These are phyloP conservation scores for Flaveria trinervia DNA, from an alignment of 129 eudicot genomes.

Conservation along the genomic window DNA sequence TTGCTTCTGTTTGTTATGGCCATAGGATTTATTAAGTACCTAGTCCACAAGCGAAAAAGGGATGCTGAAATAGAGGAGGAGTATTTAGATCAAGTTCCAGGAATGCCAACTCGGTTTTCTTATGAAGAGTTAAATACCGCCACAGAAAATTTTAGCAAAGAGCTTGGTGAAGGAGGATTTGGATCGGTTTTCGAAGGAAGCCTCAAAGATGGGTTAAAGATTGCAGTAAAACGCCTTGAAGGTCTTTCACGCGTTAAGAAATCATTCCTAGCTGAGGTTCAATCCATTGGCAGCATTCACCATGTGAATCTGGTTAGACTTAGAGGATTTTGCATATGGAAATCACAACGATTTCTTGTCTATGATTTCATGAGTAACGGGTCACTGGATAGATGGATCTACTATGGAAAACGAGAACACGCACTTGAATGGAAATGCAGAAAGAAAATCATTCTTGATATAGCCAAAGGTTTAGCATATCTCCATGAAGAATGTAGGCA, in stretches of 20 bases:
- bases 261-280: conserved; percentile 1
- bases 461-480: conserved; percentile 8
- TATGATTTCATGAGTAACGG: background rate
- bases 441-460: background rate
- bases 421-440: background rate
- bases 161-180: conserved; percentile 8
- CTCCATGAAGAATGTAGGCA: conserved; percentile 13
- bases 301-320: background rate
- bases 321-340: background rate
- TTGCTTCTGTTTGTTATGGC: background rate
- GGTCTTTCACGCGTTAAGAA: background rate
- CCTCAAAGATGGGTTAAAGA: background rate
- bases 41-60: background rate
- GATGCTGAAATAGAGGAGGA: background rate
- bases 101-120: background rate
- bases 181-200: conserved; percentile 1
- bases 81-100: conserved; percentile 1
- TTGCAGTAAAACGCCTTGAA: conserved; percentile 9
- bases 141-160: background rate
- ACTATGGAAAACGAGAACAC: background rate
- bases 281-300: conserved; percentile 1
- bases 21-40: background rate
- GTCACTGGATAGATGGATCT: background rate
- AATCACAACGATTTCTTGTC: background rate
- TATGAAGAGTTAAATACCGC: background rate